Conservation (phyloP, 768 basidiomycete species). For the Lactarius pseudohatsudake region DNA sequence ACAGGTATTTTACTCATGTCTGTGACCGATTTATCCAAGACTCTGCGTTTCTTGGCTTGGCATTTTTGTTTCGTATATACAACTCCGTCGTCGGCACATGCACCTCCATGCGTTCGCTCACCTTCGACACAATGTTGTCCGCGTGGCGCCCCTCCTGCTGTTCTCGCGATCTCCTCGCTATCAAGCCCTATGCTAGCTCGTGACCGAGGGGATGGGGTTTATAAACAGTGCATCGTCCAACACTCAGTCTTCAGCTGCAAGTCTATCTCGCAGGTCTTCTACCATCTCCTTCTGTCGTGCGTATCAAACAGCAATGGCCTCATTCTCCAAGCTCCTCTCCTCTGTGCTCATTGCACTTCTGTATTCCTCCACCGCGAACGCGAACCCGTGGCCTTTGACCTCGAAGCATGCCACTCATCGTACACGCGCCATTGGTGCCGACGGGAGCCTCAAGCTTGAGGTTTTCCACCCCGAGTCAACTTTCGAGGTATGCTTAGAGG, state of each 20-base stretch:
- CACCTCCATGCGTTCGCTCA: not conserved
- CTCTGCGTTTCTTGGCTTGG: not conserved
- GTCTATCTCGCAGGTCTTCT: not conserved
- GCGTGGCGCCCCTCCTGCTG: not conserved
- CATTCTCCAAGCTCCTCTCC: constrained; percentile 30
- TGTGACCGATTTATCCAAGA: not conserved
- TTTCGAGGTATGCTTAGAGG: constrained; percentile 29
- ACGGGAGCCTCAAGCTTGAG: constrained; percentile 28
- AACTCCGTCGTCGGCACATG: not conserved
- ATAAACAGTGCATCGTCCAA: not conserved
- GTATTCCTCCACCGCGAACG: constrained; percentile 28
- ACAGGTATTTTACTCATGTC: too few relatives aligned
- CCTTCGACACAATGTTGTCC: not conserved
- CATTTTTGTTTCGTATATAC: not conserved
- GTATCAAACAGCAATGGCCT: constrained; percentile 22
- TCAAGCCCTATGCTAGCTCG: not conserved
- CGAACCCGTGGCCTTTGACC: constrained; percentile 30
- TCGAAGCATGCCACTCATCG: constrained; percentile 33
- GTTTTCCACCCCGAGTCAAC: constrained; percentile 34
- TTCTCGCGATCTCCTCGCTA: not conserved
- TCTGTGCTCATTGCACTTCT: constrained; percentile 31
- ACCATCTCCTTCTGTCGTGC: not conserved
- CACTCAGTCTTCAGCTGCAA: not conserved
- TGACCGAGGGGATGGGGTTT: not conserved
- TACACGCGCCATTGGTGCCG: constrained; percentile 28